These are phyloP conservation scores for Stereum hirsutum DNA, from an alignment of 1,284 basidiomycete species.

Conservation along the genomic window DNA sequence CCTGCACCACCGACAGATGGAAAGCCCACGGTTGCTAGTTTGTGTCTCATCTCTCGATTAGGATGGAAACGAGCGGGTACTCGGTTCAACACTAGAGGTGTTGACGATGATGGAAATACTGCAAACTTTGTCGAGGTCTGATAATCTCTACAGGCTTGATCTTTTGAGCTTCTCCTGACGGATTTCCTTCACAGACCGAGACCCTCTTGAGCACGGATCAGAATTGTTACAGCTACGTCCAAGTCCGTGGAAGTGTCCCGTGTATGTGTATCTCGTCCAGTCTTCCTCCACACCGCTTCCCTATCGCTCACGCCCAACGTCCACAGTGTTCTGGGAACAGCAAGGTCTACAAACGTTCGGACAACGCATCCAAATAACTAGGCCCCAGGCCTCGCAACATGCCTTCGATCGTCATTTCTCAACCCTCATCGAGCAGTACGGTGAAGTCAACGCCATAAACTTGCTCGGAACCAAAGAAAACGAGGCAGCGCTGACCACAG, in stretches of 20 bases:
- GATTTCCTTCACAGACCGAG: constrained; percentile 60
- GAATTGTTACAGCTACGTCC: constrained; percentile 83
- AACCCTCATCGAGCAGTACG: constrained; percentile 79
- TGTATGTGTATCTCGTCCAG: constrained; percentile 44
- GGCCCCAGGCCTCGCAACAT: constrained; percentile 92
- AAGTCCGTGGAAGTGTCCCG: constrained; percentile 91
- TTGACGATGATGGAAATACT: constrained; percentile 95
- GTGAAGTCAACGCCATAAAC: constrained; percentile 77
- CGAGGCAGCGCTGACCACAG: constrained; percentile 75
- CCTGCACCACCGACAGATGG: constrained; percentile 68
- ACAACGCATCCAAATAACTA: constrained; percentile 85
- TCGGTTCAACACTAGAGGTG: constrained; percentile 93
- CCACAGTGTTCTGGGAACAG: constrained; percentile 94
- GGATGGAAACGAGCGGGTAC: constrained; percentile 96
- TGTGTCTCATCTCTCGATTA: constrained; percentile 79
- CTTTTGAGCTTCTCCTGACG: constrained; percentile 7
- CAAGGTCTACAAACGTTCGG: constrained; percentile 88
- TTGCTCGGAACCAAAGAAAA: constrained; percentile 88
- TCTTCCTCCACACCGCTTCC: too few species aligned
- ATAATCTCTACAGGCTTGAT: constrained; percentile 10
- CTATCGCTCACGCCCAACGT: constrained; percentile 1
- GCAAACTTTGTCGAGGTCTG: constrained; percentile 95
- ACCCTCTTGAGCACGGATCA: constrained; percentile 81
- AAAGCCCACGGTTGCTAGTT: constrained; percentile 52
- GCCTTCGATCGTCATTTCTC: constrained; percentile 94